Evolutionary conservation across 148 eudicot genomes (phyloP).

Genomic region (Fagopyrum tataricum): DNA sequence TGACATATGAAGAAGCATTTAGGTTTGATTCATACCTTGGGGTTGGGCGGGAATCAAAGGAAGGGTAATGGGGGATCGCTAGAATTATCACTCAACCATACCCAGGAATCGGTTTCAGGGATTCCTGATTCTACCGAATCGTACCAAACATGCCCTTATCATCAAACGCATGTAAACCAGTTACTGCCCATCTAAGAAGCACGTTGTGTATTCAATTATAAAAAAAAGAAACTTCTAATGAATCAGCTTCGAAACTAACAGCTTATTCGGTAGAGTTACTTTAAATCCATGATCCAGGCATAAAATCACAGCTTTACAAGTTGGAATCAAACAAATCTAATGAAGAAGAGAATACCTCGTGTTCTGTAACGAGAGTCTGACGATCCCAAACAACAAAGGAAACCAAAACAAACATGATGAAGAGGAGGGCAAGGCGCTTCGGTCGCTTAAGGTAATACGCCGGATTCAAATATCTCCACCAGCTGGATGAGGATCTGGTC

Average conservation of each 20-base stretch:
- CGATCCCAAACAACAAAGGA: conserved; percentile 86
- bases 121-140: not conserved
- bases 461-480: conserved; percentile 71
- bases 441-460: conserved; percentile 91
- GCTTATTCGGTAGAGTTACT: not conserved
- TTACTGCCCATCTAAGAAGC: not conserved
- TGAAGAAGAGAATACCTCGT: conserved; percentile 39
- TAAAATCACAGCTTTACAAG: not conserved
- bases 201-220: not conserved
- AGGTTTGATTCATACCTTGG: not conserved
- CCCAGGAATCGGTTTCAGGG: not conserved
- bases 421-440: conserved; percentile 68
- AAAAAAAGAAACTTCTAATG: not conserved
- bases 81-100: not conserved
- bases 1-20: no score
- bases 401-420: conserved; percentile 52
- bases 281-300: not conserved
- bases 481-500: conserved; percentile 59
- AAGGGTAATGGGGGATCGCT: not conserved
- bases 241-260: not conserved
- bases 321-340: not conserved
- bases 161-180: no score
- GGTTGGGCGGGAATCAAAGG: not conserved
- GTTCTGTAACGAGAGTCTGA: conserved; percentile 69
- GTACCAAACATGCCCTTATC: no score